Conservation (phyloP, 805 yeast species). For the Ogataea pilisensis region DNA sequence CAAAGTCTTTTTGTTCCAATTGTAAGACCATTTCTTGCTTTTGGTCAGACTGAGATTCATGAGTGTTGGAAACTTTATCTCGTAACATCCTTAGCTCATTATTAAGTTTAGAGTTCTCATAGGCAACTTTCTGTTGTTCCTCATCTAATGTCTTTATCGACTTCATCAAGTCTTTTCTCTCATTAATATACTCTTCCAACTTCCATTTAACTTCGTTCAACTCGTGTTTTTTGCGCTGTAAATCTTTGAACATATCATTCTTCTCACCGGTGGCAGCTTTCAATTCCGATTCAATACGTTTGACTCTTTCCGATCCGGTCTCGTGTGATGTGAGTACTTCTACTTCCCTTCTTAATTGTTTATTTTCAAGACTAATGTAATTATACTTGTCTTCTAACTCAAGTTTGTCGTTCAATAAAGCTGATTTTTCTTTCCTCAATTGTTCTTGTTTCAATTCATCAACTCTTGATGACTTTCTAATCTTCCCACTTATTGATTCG, state of each 20-base stretch:
- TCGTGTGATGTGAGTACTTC: constrained; percentile 15
- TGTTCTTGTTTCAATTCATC: constrained; percentile 23
- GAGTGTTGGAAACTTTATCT: constrained; percentile 4
- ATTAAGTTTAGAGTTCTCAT: constrained; percentile 18
- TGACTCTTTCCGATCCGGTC: background rate
- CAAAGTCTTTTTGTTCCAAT: constrained; percentile 15
- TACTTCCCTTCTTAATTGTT: constrained; percentile 32
- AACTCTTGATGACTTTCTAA: constrained; percentile 30
- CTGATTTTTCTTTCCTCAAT: constrained; percentile 35
- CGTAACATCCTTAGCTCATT: constrained; percentile 17
- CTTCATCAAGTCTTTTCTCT: constrained; percentile 13
- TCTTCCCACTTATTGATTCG: constrained; percentile 17
- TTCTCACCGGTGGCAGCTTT: constrained; percentile 12
- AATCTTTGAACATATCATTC: constrained; percentile 8
- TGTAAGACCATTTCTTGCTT: constrained; percentile 4
- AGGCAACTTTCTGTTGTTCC: constrained; percentile 17
- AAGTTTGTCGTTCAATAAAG: constrained; percentile 33
- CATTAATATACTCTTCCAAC: constrained; percentile 12
- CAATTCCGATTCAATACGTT: constrained; percentile 11
- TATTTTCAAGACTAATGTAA: constrained; percentile 35
- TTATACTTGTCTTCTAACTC: constrained; percentile 37
- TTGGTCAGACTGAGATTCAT: constrained; percentile 1
- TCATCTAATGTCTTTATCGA: constrained; percentile 18
- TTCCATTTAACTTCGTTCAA: constrained; percentile 12
- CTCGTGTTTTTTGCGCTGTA: constrained; percentile 14